These are phyloP conservation scores for Sporothrix mexicana DNA, from an alignment of 2,329 filamentous ascomycete species.

Conservation along the genomic window DNA sequence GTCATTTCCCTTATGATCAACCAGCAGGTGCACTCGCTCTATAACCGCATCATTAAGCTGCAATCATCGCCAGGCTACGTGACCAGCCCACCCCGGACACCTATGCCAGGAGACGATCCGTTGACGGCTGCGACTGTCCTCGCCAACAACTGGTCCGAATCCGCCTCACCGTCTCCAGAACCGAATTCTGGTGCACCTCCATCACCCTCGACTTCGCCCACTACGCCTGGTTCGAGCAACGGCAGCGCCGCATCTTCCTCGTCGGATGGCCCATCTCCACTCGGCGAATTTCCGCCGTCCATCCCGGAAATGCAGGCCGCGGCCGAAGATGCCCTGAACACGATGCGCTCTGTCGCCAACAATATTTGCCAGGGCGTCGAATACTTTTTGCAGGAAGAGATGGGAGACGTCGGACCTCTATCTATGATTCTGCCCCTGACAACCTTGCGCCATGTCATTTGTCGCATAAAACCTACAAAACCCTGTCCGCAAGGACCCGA, in stretches of 20 bases:
- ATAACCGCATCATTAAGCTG: slow-evolving; percentile 24
- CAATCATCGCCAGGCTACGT: neutral
- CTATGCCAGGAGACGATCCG: neutral
- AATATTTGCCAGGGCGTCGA: slow-evolving; percentile 40
- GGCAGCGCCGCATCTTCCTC: neutral
- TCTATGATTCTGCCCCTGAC: slow-evolving; percentile 35
- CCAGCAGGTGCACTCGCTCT: slow-evolving; percentile 32
- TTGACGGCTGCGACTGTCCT: neutral
- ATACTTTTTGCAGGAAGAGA: slow-evolving; percentile 37
- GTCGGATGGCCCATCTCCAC: neutral
- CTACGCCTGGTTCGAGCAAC: neutral
- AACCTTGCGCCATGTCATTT: slow-evolving; percentile 27
- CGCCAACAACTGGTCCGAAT: neutral
- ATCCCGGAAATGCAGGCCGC: slow-evolving; percentile 21
- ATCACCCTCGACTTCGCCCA: neutral
- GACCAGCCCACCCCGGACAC: neutral
- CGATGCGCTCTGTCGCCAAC: slow-evolving; percentile 29
- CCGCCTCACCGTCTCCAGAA: neutral
- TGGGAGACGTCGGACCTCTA: slow-evolving; percentile 37
- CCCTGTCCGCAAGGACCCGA: slow-evolving; percentile 14
- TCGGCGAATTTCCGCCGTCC: slow-evolving; percentile 8
- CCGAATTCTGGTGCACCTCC: neutral
- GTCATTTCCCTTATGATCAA: slow-evolving; percentile 35
- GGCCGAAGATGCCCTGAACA: neutral
- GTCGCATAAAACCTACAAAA: neutral